Evolutionary conservation across 768 basidiomycete genomes (phyloP).

Genomic region (Coprinopsis sp.): DNA sequence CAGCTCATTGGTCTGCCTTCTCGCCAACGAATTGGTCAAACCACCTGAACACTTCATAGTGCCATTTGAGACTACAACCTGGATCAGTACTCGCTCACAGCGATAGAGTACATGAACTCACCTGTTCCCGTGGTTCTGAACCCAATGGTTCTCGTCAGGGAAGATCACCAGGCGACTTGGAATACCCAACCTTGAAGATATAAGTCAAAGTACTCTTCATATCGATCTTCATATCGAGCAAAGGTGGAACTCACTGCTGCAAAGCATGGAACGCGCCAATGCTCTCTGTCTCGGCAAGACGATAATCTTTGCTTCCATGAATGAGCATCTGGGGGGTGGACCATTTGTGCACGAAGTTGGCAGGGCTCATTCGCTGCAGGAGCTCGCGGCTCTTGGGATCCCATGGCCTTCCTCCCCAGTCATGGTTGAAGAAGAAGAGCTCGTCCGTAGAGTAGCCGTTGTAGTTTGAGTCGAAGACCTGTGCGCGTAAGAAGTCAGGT

Average conservation of each 20-base stretch:
- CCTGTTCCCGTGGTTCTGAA: slow-evolving; percentile 75
- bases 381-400: slow-evolving; percentile 50
- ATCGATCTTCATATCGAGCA: neutral
- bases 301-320: slow-evolving; percentile 86
- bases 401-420: slow-evolving; percentile 84
- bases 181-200: slow-evolving; percentile 49
- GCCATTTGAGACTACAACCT: slow-evolving; percentile 79
- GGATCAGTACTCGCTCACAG: neutral
- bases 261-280: slow-evolving; percentile 83
- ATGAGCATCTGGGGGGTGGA: slow-evolving; percentile 80
- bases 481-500: neutral
- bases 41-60: slow-evolving; percentile 91
- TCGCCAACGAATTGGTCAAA: slow-evolving; percentile 64
- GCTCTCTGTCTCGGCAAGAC: slow-evolving; percentile 80
- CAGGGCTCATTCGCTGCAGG: slow-evolving; percentile 68
- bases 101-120: slow-evolving; percentile 19
- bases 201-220: neutral
- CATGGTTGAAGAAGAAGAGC: slow-evolving; percentile 87
- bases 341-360: slow-evolving; percentile 81
- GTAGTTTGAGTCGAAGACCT: slow-evolving; percentile 75
- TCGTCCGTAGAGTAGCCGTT: slow-evolving; percentile 91
- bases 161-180: slow-evolving; percentile 79
- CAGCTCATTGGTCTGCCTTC: slow-evolving; percentile 2
- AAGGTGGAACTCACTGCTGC: slow-evolving; percentile 56
- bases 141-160: slow-evolving; percentile 94